These are phyloP conservation scores for Ogataea trehaloabstinens DNA, from an alignment of 805 yeast species.

Conservation along the genomic window DNA sequence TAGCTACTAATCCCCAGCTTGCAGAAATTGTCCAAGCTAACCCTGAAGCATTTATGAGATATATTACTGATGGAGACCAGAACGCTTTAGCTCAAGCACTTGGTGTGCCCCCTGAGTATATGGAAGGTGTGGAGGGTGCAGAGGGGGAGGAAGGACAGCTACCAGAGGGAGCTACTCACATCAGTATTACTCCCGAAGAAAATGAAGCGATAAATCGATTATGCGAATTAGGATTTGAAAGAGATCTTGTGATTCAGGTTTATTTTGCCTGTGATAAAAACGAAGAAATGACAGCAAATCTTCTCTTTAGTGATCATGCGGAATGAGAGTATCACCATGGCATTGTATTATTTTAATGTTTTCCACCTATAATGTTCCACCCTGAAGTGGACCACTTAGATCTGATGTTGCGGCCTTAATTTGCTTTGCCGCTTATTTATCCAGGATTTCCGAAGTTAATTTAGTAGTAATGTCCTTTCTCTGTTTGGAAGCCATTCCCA, in stretches of 20 bases:
- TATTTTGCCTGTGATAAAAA: slow-evolving; percentile 97
- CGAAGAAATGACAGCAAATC: slow-evolving; percentile 94
- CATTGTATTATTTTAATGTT: slow-evolving; percentile 1
- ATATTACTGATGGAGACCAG: slow-evolving; percentile 62
- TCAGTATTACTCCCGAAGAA: slow-evolving; percentile 75
- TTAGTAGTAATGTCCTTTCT: background rate
- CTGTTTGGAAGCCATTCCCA: no score
- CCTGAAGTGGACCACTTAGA: background rate
- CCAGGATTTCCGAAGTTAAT: background rate
- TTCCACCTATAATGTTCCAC: background rate
- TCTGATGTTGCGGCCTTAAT: background rate
- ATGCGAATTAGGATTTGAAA: slow-evolving; percentile 90
- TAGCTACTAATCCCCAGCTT: slow-evolving; percentile 78
- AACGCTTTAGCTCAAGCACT: slow-evolving; percentile 46
- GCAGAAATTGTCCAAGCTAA: slow-evolving; percentile 76
- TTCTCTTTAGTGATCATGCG: slow-evolving; percentile 64
- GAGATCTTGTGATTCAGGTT: slow-evolving; percentile 84
- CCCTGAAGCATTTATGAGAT: slow-evolving; percentile 85
- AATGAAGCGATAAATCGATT: slow-evolving; percentile 85
- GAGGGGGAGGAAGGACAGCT: slow-evolving; percentile 38
- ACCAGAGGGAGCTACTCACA: slow-evolving; percentile 46
- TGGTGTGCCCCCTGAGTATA: slow-evolving; percentile 39
- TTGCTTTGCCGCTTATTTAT: no score
- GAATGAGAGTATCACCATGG: slow-evolving; percentile 15
- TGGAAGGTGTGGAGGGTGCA: slow-evolving; percentile 27